These are phyloP conservation scores for Ceratobasidium sp. DNA, from an alignment of 1,284 basidiomycete genomes.

Conservation along the genomic window DNA sequence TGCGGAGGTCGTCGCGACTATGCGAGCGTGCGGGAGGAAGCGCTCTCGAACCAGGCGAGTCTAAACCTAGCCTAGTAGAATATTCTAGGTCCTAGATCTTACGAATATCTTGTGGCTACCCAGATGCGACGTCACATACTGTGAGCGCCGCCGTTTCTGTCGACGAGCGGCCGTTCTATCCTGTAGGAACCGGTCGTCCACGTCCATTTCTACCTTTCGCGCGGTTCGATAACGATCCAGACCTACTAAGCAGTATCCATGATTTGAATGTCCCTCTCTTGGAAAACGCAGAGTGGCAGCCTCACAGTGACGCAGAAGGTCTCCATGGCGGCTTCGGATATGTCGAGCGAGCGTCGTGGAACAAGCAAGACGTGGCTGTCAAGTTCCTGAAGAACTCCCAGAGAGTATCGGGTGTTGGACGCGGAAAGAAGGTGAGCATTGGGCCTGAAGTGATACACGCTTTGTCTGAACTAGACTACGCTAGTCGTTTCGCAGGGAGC, in stretches of 20 bases:
- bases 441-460: neutral
- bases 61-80: too few relatives aligned
- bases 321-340: slow-evolving; percentile 11
- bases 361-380: slow-evolving; percentile 17
- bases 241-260: slow-evolving; percentile 11
- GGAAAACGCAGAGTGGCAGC: slow-evolving; percentile 13
- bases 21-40: neutral
- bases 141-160: neutral
- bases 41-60: too few relatives aligned
- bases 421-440: slow-evolving; percentile 1
- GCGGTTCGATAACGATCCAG: slow-evolving; percentile 21
- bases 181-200: neutral
- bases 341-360: slow-evolving; percentile 10
- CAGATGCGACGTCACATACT: too few relatives aligned
- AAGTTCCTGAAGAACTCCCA: slow-evolving; percentile 16
- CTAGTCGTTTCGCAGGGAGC: slow-evolving; percentile 13
- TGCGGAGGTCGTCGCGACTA: slow-evolving; percentile 28
- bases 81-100: neutral
- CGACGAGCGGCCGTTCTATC: slow-evolving; percentile 10
- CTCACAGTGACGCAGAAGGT: neutral
- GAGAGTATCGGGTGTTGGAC: neutral
- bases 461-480: too few relatives aligned
- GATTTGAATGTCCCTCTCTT: slow-evolving; percentile 9
- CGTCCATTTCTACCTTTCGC: slow-evolving; percentile 14
- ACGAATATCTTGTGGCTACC: slow-evolving; percentile 2